A percentile compares a stretch with the other conserved stretches of the same genome.
Evolutionary conservation across 306 rosid genomes (phyloP).

Genomic region (Glycine soja): DNA sequence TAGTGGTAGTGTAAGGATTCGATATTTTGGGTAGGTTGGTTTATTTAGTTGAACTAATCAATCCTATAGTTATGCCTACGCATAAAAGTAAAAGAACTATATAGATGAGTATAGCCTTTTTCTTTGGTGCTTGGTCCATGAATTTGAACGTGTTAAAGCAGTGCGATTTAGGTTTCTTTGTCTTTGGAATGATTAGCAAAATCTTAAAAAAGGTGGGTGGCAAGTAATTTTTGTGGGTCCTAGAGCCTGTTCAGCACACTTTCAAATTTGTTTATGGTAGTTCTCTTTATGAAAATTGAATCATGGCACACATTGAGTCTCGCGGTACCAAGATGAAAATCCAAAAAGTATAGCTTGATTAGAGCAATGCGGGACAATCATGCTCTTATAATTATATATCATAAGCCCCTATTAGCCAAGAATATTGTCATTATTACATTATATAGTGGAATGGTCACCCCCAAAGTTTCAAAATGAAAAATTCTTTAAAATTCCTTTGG

Average conservation of each 20-base stretch:
- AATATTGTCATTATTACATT: constrained; percentile 43
- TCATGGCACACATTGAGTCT: constrained; percentile 14
- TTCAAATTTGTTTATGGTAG: constrained; percentile 16
- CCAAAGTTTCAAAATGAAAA: constrained; percentile 42
- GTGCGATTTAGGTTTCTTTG: constrained; percentile 20
- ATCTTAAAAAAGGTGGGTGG: constrained; percentile 31
- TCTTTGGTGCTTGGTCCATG: constrained; percentile 3
- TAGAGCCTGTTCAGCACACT: constrained; percentile 12
- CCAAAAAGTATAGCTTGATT: constrained; percentile 33
- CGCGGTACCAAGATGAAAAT: not conserved
- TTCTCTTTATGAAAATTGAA: constrained; percentile 1
- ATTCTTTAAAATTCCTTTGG: constrained; percentile 1
- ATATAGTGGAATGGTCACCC: not conserved
- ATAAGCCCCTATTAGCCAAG: constrained; percentile 32
- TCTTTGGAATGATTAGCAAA: constrained; percentile 24
- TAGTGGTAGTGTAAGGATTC: not conserved
- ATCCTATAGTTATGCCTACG: not conserved
- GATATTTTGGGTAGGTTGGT: constrained; percentile 3
- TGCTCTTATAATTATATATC: constrained; percentile 39
- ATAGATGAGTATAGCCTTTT: not conserved
- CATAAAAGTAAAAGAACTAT: constrained; percentile 5
- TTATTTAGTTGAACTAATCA: constrained; percentile 26
- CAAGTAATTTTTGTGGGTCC: constrained; percentile 33
- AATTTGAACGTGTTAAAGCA: constrained; percentile 39
- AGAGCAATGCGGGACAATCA: constrained; percentile 51